Percentiles rank a stretch among this genome's conserved stretches.
These are phyloP conservation scores for Turnera subulata DNA, from an alignment of 345 rosid species.

Conservation along the genomic window DNA sequence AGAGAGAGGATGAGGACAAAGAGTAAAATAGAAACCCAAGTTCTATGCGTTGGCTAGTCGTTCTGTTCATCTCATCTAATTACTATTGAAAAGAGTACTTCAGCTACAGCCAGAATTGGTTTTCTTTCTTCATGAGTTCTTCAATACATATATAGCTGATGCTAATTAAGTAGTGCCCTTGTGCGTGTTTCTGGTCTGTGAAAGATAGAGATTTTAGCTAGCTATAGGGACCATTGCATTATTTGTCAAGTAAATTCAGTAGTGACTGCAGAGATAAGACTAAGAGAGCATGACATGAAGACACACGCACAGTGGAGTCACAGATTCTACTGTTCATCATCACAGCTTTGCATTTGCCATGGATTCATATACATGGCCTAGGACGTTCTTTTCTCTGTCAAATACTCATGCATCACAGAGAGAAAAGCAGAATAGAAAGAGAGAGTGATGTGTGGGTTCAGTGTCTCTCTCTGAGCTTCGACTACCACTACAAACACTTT, in stretches of 20 bases:
- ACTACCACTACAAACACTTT: slow-evolving; percentile 42
- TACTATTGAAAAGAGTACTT: no score
- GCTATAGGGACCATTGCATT: no score
- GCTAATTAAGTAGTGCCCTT: slow-evolving; percentile 1
- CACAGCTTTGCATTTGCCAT: slow-evolving; percentile 21
- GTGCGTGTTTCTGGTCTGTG: not conserved
- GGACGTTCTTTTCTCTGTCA: slow-evolving; percentile 7
- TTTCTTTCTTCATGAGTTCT: no score
- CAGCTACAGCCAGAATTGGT: no score
- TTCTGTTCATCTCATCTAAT: no score
- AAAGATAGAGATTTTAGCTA: no score
- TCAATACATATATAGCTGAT: no score
- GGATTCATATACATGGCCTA: slow-evolving; percentile 10
- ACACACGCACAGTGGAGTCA: slow-evolving; percentile 33
- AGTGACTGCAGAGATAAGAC: slow-evolving; percentile 25
- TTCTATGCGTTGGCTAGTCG: slow-evolving; percentile 7
- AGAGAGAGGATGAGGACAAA: slow-evolving; percentile 21
- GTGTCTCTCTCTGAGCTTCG: slow-evolving; percentile 27
- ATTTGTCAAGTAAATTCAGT: slow-evolving; percentile 33
- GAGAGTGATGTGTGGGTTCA: slow-evolving; percentile 7
- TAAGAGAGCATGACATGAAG: slow-evolving; percentile 35
- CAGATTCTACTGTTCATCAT: slow-evolving; percentile 43
- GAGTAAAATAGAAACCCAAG: slow-evolving; percentile 22
- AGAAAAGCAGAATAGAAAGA: not conserved
- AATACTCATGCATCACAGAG: not conserved